These are phyloP conservation scores for Coniochaeta sp. DNA, from an alignment of 2,329 filamentous ascomycete species.

Conservation along the genomic window DNA sequence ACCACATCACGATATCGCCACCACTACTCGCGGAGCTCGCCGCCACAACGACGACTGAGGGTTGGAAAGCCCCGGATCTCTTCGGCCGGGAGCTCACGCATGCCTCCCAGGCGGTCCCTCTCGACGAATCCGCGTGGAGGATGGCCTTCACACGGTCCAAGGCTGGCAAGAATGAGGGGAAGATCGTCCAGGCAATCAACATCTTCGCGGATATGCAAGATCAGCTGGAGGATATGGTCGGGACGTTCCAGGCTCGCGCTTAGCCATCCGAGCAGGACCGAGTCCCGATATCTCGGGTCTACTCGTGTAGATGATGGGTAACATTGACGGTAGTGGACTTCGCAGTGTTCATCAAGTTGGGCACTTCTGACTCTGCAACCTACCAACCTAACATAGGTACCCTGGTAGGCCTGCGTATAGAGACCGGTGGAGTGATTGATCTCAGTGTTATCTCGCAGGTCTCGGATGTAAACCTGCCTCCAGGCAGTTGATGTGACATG, in stretches of 20 bases:
- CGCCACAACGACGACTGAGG: conserved; percentile 23
- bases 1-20: conserved; percentile 54
- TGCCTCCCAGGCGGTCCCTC: conserved; percentile 5
- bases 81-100: conserved; percentile 14
- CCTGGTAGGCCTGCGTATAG: no score
- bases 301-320: neutral
- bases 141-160: conserved; percentile 41
- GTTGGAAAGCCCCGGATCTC: conserved; percentile 18
- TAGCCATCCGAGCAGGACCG: no score
- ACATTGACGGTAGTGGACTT: neutral
- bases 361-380: no score
- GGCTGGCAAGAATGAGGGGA: conserved; percentile 39
- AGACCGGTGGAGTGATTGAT: no score
- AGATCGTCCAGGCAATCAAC: conserved; percentile 47
- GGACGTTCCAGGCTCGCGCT: neutral
- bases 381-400: no score
- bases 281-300: neutral
- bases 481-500: no score
- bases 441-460: no score
- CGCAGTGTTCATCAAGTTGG: no score
- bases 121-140: conserved; percentile 39
- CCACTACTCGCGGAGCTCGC: conserved; percentile 40
- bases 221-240: conserved; percentile 32
- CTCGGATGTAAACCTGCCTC: neutral
- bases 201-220: conserved; percentile 51